phyloP scores from a whole-genome alignment of 2,329 filamentous ascomycete species.

The Sarocladium oryzae region DNA sequence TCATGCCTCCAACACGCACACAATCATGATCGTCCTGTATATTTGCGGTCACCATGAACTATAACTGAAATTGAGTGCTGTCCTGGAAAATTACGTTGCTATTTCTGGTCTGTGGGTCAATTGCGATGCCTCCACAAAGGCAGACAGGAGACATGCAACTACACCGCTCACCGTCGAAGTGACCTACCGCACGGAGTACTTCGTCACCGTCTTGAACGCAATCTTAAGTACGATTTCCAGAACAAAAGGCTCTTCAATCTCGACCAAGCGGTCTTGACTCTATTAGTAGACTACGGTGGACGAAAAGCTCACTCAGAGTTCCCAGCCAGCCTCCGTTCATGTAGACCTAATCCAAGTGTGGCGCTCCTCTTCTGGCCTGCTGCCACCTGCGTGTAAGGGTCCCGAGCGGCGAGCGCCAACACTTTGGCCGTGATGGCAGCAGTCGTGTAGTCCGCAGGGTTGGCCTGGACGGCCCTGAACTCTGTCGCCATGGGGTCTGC shows the following conservation, averaged over 20 bases:
- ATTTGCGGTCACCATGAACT: background rate
- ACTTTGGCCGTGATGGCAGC: constrained; percentile 2
- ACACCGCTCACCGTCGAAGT: too few species aligned
- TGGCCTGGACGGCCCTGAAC: constrained; percentile 4
- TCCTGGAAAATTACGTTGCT: background rate
- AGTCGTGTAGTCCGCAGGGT: background rate
- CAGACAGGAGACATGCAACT: too few species aligned
- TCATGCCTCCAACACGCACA: background rate
- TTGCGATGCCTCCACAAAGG: too few species aligned
- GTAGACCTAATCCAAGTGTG: background rate
- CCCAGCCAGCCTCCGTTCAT: background rate
- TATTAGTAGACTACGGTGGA: background rate
- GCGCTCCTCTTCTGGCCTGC: background rate
- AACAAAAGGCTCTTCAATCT: too few species aligned
- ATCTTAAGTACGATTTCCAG: too few species aligned
- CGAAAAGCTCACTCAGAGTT: background rate
- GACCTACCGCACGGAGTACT: too few species aligned
- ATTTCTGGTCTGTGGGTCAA: background rate
- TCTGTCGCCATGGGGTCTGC: constrained; percentile 4
- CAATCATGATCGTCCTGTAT: background rate
- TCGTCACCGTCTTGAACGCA: too few species aligned
- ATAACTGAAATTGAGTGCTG: too few species aligned
- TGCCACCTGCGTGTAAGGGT: constrained; percentile 1
- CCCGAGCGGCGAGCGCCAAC: background rate
- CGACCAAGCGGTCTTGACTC: too few species aligned